Evolutionary conservation across 2,329 filamentous ascomycete species (phyloP), one percentile per base, ranked within the genome.

Genomic region (Esteya vermicola): DNA sequence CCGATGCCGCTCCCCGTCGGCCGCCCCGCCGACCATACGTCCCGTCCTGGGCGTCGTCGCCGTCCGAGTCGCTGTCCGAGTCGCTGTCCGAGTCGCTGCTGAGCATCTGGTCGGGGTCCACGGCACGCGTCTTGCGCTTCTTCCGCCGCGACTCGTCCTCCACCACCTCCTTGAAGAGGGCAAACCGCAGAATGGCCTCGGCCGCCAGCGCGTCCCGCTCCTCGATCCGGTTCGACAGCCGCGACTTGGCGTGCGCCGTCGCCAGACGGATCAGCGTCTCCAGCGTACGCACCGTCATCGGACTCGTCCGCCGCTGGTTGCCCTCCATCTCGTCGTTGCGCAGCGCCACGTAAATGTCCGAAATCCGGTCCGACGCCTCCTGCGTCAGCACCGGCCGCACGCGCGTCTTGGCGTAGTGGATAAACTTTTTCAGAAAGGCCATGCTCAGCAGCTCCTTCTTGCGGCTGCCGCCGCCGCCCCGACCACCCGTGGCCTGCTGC

Each of bases 361-460:
- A 79, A 53, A 98, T 93, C 47, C 93, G 84, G 50, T 95, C 85
- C 10, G 86, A 85, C 6, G 91, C 89, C 33, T 85, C 85, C 54
- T 91, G 85, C 0, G 88, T 94, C 45, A 98, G 66, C 31, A 93
- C 67, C 0, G 91, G 91, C 70, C 86, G 93, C 53, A 94, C 73
- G 54, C 91, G 71, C 27, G 75, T 82, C 65, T 98, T 98, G 48
- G 91, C 86, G 58, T 98, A 98, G 56, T 98, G 91, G 34, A 98
- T 93, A 59, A 95, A 98, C 63, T 98, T 98, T 66, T 98, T 98
- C 68, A 98, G 86, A 62, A 98, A 98, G 0, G 88, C 84, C 45
- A 98, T 95, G 62, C 84, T 93, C 40, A 98, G 67, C 13, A 98
- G 84, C 57, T 95, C 86, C 6, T 83, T 75, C 48, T 81, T 81